phyloP scores from a whole-genome alignment of 768 basidiomycete genomes.

The Leccinum longicurvipes region DNA sequence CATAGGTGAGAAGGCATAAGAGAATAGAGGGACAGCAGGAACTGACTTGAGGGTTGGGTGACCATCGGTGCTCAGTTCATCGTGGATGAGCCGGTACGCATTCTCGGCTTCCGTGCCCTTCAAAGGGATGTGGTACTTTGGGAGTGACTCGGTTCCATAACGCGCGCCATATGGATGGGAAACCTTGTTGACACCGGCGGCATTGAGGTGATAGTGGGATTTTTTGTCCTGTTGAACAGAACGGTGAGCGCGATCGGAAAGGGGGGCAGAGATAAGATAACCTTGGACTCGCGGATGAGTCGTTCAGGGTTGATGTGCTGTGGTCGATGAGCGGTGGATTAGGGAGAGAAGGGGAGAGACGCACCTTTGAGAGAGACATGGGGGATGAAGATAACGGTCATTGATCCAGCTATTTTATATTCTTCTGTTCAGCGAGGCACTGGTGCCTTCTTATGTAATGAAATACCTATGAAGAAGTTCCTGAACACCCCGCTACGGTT shows the following conservation, averaged over 20 bases:
- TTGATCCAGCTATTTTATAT: not conserved
- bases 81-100: slow-evolving; percentile 59
- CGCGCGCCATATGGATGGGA: slow-evolving; percentile 55
- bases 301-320: slow-evolving; percentile 69
- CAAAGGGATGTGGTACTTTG: slow-evolving; percentile 63
- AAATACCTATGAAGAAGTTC: no score
- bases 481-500: no score
- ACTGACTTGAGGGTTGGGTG: slow-evolving; percentile 48
- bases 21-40: not conserved
- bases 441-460: no score
- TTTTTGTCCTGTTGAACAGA: slow-evolving; percentile 45
- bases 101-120: slow-evolving; percentile 56
- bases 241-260: not conserved
- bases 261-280: slow-evolving; percentile 19
- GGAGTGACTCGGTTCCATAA: slow-evolving; percentile 64
- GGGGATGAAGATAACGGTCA: not conserved
- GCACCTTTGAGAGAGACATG: slow-evolving; percentile 61
- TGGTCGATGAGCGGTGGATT: not conserved
- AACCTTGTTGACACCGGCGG: slow-evolving; percentile 31
- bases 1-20: slow-evolving; percentile 1
- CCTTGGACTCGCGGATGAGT: slow-evolving; percentile 58
- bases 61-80: slow-evolving; percentile 58
- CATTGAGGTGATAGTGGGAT: slow-evolving; percentile 33
- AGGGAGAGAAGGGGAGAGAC: not conserved
- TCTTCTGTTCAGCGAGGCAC: not conserved